These are phyloP conservation scores for Nidularia pulvinata DNA, from an alignment of 768 basidiomycete species.

Conservation along the genomic window DNA sequence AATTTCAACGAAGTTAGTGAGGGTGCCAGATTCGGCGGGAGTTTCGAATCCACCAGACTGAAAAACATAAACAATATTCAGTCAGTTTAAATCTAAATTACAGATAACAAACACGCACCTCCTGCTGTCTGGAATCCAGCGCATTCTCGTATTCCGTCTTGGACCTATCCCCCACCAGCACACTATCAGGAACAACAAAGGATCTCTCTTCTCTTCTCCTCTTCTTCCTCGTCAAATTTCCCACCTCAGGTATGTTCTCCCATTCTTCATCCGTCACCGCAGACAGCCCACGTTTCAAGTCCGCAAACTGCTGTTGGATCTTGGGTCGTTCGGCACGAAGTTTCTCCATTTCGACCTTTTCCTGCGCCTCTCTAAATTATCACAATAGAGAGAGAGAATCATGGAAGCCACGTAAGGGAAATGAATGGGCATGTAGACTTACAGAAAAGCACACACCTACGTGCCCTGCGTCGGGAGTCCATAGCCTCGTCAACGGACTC, in stretches of 20 bases:
- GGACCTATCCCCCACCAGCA: conserved; percentile 82
- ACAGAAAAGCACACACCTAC: conserved; percentile 65
- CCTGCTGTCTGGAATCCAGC: conserved; percentile 75
- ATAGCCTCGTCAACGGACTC: conserved; percentile 90
- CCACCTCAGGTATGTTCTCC: conserved; percentile 95
- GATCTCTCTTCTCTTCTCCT: conserved; percentile 81
- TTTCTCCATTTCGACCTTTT: conserved; percentile 71
- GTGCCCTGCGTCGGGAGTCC: conserved; percentile 80
- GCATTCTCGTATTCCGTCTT: conserved; percentile 79
- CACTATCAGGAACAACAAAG: conserved; percentile 93
- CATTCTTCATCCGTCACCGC: conserved; percentile 91
- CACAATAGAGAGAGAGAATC: too few relatives aligned
- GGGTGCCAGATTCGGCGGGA: conserved; percentile 73
- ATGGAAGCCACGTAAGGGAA: conserved; percentile 8
- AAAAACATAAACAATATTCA: conserved; percentile 3
- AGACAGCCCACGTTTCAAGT: conserved; percentile 88
- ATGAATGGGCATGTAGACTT: conserved; percentile 22
- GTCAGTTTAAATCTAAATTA: neutral
- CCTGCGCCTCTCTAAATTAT: conserved; percentile 65
- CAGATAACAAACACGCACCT: conserved; percentile 39
- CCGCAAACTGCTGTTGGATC: conserved; percentile 94
- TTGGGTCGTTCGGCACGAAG: conserved; percentile 90
- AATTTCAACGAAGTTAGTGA: conserved; percentile 96
- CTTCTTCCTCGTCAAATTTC: conserved; percentile 93
- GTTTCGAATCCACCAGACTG: conserved; percentile 78